Conservation (phyloP, 768 basidiomycete genomes). For the Serendipita indica region DNA sequence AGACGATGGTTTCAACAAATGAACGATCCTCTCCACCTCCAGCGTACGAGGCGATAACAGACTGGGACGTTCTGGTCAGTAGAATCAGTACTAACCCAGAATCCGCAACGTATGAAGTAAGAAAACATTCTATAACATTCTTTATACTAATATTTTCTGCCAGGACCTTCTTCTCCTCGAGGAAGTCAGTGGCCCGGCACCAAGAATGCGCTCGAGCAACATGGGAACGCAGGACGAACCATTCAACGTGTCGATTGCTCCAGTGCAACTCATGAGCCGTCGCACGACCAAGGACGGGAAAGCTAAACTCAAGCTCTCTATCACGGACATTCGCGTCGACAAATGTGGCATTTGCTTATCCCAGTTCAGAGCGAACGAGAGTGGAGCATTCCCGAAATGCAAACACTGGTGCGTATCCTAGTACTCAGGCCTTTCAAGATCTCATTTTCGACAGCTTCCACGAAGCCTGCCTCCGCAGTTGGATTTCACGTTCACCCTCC, state of each 20-base stretch:
- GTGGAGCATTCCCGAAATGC: background rate
- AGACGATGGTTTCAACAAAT: too few species aligned
- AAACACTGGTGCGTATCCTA: background rate
- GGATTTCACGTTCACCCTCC: background rate
- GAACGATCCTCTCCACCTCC: too few species aligned
- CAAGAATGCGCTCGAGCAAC: background rate
- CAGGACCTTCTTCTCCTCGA: background rate
- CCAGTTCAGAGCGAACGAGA: background rate
- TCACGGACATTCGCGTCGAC: background rate
- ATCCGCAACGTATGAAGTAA: background rate
- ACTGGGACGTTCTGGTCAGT: background rate
- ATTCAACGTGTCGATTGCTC: background rate
- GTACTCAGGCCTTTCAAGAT: background rate
- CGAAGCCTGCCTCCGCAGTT: background rate
- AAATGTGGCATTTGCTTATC: background rate
- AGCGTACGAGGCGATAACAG: background rate
- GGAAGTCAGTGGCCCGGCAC: background rate
- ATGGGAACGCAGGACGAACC: background rate
- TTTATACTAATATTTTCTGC: background rate
- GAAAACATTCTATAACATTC: background rate
- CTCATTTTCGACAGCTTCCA: background rate
- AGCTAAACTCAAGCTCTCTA: background rate
- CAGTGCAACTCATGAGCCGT: background rate
- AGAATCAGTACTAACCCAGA: background rate
- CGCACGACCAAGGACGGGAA: background rate